Evolutionary conservation across 305 asterid species (phyloP).

Genomic region (Fraxinus platypoda): DNA sequence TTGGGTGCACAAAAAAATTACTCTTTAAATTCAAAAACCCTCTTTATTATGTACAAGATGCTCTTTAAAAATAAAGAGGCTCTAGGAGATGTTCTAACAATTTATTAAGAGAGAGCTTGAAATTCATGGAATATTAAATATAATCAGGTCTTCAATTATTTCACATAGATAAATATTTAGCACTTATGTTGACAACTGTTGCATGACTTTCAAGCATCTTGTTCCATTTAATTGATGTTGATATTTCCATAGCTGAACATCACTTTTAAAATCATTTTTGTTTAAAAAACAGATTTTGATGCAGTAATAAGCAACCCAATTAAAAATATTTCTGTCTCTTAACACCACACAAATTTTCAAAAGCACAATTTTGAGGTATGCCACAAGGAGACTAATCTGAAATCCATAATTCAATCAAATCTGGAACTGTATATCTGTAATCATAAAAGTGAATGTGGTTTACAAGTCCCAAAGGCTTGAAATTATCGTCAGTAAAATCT

Average conservation of each 20-base stretch:
- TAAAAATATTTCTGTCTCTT: background rate
- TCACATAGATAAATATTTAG: background rate
- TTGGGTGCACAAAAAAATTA: background rate
- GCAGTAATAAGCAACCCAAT: background rate
- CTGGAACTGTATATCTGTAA: background rate
- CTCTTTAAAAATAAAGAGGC: background rate
- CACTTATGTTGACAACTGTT: background rate
- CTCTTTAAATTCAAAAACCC: too few species aligned
- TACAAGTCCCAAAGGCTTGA: background rate
- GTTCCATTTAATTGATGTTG: background rate
- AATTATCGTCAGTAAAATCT: constrained; percentile 1
- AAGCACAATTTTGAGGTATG: background rate
- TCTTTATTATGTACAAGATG: background rate
- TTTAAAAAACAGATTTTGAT: background rate
- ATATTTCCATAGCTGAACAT: background rate
- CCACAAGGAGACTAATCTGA: background rate
- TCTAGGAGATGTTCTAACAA: background rate
- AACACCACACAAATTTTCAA: background rate
- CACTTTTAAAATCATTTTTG: background rate
- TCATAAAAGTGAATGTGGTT: background rate
- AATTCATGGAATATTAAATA: background rate
- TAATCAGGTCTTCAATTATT: background rate
- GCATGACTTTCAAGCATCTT: background rate
- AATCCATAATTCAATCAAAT: background rate
- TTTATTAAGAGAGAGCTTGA: background rate